These are phyloP conservation scores for Pseudognaphalium luteoalbum DNA, from an alignment of 129 eudicot genomes.

Conservation along the genomic window DNA sequence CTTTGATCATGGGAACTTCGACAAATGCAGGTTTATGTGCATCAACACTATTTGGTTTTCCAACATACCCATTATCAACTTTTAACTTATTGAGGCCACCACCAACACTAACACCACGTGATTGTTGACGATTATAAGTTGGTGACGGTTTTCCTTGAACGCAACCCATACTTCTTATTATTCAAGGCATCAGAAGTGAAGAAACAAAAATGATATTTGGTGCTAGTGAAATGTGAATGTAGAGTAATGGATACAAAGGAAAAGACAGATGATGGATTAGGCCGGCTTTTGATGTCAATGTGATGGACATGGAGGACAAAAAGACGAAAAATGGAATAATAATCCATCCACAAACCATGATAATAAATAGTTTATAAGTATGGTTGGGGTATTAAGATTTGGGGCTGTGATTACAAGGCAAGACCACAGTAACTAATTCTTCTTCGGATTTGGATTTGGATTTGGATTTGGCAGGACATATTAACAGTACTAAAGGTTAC, in stretches of 20 bases:
- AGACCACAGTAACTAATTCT: slow-evolving; percentile 32
- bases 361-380: background rate
- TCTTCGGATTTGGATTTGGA: slow-evolving; percentile 4
- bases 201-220: background rate
- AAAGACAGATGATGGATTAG: background rate
- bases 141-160: slow-evolving; percentile 48
- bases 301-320: background rate
- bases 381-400: slow-evolving; percentile 24
- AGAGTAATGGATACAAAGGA: background rate
- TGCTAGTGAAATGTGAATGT: background rate
- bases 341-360: background rate
- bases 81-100: slow-evolving; percentile 43
- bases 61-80: slow-evolving; percentile 51
- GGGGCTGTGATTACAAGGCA: slow-evolving; percentile 38
- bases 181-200: background rate
- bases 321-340: background rate
- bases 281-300: background rate
- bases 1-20: slow-evolving; percentile 24
- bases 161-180: slow-evolving; percentile 54
- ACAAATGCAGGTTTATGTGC: slow-evolving; percentile 25
- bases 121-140: slow-evolving; percentile 19
- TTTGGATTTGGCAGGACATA: background rate
- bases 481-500: background rate
- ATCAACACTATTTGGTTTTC: slow-evolving; percentile 13
- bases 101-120: slow-evolving; percentile 29